Evolutionary conservation across 352 stramenopile genomes (phyloP), one percentile per base, ranked within the genome.

Genomic region (Blastocystis sp.): DNA sequence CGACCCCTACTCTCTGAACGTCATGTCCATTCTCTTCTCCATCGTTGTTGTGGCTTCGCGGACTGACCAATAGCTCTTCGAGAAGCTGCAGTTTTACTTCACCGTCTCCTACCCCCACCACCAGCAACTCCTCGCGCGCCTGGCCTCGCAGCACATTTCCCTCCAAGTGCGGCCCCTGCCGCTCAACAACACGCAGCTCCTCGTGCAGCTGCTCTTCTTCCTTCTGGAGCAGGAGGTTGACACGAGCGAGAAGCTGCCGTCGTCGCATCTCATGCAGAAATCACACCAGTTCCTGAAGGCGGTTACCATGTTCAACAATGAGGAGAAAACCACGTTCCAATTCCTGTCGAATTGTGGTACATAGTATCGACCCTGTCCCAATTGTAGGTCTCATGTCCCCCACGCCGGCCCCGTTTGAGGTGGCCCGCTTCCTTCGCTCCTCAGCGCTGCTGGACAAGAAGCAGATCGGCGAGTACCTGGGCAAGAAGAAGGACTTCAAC

Each of bases 381-480:
- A n/a, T 3, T 21, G 3, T 45, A 84, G 74, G 74, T 21, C 28
- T 88, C 9, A 19, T 88, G 23, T 79, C 78, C 19, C 41, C 62
- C 0, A 17, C 41, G 5, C 64, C 78, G 2, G 62, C 61, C 38
- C 7, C 78, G 21, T 23, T 41, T 28, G 78, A 88, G 53, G 52
- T 88, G 21, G 78, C 78, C 14, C 78, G 60, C 10, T 97, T 98
- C 86, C 89, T 99, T 65, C 93, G 97, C 65, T 92, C 94, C 38
- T 97, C 95, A 0, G 92, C 94, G 0, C 93, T 94, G 23, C 81
- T 96, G 17, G 92, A 95, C 88, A 98, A 98, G 90, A 93, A 92
- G 7, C 91, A 96, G 69, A 94, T 99, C 70, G 96, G 96, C 5
- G 93, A 97, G 71, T 98, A 98, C 88, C 92, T 99, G 11, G 93